phyloP scores from a whole-genome alignment of 208 protist species.

The Crithidia brevicula region DNA sequence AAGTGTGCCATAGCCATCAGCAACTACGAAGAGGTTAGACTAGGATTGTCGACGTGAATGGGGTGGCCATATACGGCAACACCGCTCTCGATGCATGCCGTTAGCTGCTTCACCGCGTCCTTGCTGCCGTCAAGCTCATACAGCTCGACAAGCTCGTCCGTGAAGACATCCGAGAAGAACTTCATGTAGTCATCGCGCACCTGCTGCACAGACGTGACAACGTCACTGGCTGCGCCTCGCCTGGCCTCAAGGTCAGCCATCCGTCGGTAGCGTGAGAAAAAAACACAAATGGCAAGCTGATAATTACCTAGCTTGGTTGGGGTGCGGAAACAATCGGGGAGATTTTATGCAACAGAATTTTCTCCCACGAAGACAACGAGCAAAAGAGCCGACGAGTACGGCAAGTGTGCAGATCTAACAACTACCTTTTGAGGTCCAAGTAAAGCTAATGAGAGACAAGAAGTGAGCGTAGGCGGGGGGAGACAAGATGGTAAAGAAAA shows the following conservation, averaged over 20 bases:
- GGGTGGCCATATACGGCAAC: constrained; percentile 86
- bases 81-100: constrained; percentile 80
- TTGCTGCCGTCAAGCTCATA: constrained; percentile 83
- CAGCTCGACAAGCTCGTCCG: constrained; percentile 78
- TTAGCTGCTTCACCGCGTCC: constrained; percentile 81
- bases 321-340: no score
- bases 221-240: not conserved
- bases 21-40: not conserved
- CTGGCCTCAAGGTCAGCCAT: not conserved
- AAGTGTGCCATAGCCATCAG: no score
- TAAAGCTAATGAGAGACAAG: no score
- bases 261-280: not conserved
- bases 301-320: no score
- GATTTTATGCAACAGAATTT: no score
- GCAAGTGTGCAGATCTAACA: no score
- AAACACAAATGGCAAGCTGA: no score
- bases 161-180: constrained; percentile 82
- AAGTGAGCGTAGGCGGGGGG: no score
- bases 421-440: no score
- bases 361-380: no score
- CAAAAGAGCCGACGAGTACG: no score
- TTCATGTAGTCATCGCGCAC: constrained; percentile 89
- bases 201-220: constrained; percentile 43
- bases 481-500: no score
- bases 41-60: constrained; percentile 25